phyloP scores from a whole-genome alignment of 306 rosid genomes.

The Styphnolobium japonicum region DNA sequence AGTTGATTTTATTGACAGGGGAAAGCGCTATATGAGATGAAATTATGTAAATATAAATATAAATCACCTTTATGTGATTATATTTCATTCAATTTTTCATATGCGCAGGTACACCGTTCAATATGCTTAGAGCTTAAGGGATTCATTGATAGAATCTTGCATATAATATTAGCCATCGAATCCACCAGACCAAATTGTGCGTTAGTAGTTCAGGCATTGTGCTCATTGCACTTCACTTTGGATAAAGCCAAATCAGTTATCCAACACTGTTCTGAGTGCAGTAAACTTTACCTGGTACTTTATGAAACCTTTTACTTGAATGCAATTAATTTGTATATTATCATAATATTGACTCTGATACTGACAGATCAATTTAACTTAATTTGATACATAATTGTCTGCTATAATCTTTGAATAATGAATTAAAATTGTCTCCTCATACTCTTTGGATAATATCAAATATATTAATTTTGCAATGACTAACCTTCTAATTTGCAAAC shows the following conservation, averaged over 20 bases:
- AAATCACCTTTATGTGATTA: background rate
- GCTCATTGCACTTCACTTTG: conserved; percentile 42
- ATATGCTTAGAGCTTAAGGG: conserved; percentile 50
- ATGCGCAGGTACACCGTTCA: conserved; percentile 48
- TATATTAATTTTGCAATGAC: background rate
- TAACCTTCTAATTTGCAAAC: conserved; percentile 5
- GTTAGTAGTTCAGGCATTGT: conserved; percentile 43
- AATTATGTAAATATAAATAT: background rate
- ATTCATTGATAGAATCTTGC: conserved; percentile 38
- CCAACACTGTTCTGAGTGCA: conserved; percentile 48
- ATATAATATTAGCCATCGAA: conserved; percentile 41
- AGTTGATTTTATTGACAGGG: background rate
- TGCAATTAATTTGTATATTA: background rate
- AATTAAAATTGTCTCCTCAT: background rate
- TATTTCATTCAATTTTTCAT: background rate
- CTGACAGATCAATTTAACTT: background rate
- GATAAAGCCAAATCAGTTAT: conserved; percentile 47
- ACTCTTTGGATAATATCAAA: background rate
- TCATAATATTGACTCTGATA: background rate
- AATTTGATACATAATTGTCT: background rate
- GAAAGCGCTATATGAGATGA: background rate
- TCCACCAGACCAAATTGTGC: conserved; percentile 51
- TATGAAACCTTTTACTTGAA: background rate
- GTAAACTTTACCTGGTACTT: conserved; percentile 63
- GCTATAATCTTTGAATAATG: background rate